Conservation (phyloP, 2,329 filamentous ascomycete genomes). For the Neopestalotiopsis sp. region DNA sequence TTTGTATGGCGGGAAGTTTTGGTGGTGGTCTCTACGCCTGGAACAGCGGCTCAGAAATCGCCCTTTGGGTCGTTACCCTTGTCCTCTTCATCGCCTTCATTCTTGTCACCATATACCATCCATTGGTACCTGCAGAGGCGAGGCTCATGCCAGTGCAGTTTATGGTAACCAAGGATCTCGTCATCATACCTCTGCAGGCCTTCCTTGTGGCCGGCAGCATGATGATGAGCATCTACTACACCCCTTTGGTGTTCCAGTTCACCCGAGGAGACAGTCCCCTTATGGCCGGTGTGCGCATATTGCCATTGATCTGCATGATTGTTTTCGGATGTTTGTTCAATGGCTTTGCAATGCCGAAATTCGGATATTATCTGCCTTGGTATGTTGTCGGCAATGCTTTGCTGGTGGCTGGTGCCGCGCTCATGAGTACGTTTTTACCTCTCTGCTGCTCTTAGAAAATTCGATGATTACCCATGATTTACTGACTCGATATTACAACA, state of each 20-base stretch:
- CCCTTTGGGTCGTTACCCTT: constrained; percentile 48
- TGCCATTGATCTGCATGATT: constrained; percentile 16
- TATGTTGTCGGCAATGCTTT: constrained; percentile 15
- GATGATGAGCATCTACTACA: constrained; percentile 45
- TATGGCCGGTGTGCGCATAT: constrained; percentile 39
- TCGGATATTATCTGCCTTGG: constrained; percentile 12
- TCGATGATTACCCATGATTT: too few relatives aligned
- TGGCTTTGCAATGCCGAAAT: constrained; percentile 5
- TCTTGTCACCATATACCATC: constrained; percentile 44
- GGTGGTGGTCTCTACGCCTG: constrained; percentile 54
- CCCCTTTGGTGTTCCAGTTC: constrained; percentile 56
- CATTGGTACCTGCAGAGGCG: constrained; percentile 42
- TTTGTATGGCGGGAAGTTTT: constrained; percentile 56
- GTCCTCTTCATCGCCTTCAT: constrained; percentile 47
- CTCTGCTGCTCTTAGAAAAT: too few relatives aligned
- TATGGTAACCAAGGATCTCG: constrained; percentile 29
- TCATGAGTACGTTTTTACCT: too few relatives aligned
- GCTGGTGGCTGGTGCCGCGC: constrained; percentile 15
- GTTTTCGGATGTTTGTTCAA: constrained; percentile 10
- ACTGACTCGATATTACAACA: too few relatives aligned
- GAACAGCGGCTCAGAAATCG: constrained; percentile 48
- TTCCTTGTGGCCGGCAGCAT: constrained; percentile 21
- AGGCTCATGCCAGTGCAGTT: constrained; percentile 49
- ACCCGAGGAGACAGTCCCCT: constrained; percentile 44
- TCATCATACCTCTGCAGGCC: constrained; percentile 27